phyloP scores from a whole-genome alignment of 2,329 filamentous ascomycete genomes.

The Intubia oerlemansii region DNA sequence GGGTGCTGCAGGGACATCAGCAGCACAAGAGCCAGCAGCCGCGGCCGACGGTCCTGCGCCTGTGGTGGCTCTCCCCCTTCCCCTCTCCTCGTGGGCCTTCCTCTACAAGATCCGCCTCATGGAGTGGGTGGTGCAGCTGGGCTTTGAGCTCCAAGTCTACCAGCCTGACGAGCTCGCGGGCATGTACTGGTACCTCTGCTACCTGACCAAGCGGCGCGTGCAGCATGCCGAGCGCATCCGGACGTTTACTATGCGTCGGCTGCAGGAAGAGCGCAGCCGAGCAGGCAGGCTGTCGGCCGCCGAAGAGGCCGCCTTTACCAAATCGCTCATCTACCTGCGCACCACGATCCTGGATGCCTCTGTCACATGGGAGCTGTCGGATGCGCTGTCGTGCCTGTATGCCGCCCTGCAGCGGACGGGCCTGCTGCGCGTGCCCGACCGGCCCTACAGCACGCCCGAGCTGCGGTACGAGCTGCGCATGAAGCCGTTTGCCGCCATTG shows the following conservation, averaged over 20 bases:
- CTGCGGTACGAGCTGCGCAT: constrained; percentile 69
- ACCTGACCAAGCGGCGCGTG: constrained; percentile 45
- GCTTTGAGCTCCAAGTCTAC: constrained; percentile 87
- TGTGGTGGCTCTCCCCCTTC: constrained; percentile 36
- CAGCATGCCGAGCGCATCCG: constrained; percentile 55
- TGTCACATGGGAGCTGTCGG: constrained; percentile 34
- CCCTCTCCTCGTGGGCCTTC: constrained; percentile 75
- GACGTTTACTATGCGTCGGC: constrained; percentile 30
- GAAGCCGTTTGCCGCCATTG: constrained; percentile 56
- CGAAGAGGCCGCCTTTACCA: constrained; percentile 22
- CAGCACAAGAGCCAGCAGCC: too few relatives aligned
- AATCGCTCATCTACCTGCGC: constrained; percentile 33
- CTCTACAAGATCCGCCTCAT: constrained; percentile 78
- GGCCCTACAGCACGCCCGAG: constrained; percentile 44
- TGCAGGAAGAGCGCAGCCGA: constrained; percentile 13
- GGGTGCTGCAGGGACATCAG: too few relatives aligned
- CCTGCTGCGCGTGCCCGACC: constrained; percentile 25
- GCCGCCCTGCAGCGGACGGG: constrained; percentile 37
- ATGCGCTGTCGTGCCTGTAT: constrained; percentile 40
- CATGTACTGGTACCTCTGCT: constrained; percentile 82
- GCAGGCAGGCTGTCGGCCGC: constrained; percentile 7
- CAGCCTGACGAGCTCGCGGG: constrained; percentile 61
- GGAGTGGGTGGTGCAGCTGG: constrained; percentile 71
- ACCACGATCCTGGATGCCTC: constrained; percentile 42
- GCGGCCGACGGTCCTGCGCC: constrained; percentile 13